A percentile compares a stretch with the other conserved stretches of the same genome.
phyloP scores from a whole-genome alignment of 2,329 filamentous ascomycete genomes.

The Huntiella moniliformis region DNA sequence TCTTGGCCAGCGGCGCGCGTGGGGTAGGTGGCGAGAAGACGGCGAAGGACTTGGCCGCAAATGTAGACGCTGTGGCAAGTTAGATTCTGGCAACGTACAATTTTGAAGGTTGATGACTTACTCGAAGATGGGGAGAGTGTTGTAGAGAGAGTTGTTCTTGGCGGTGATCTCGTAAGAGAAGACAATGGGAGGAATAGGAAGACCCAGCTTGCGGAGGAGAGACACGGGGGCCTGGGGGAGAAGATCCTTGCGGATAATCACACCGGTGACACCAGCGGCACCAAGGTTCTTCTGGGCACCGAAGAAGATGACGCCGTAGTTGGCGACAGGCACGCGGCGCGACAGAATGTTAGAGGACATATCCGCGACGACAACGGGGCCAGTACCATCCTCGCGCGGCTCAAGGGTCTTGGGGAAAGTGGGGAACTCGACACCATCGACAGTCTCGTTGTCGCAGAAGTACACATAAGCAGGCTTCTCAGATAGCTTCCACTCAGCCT shows the following conservation, averaged over 20 bases:
- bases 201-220: conserved; percentile 52
- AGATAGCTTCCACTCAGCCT: conserved; percentile 58
- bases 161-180: conserved; percentile 69
- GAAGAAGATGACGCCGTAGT: conserved; percentile 75
- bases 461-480: conserved; percentile 58
- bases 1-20: conserved; percentile 62
- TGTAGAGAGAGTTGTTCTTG: conserved; percentile 91
- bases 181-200: conserved; percentile 64
- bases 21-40: conserved; percentile 45
- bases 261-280: conserved; percentile 67
- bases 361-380: conserved; percentile 68
- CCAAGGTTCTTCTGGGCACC: conserved; percentile 93
- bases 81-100: not conserved
- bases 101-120: conserved; percentile 19
- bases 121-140: conserved; percentile 87
- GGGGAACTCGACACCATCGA: conserved; percentile 83
- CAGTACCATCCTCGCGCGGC: conserved; percentile 37
- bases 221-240: conserved; percentile 52
- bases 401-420: conserved; percentile 47
- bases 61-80: conserved; percentile 50
- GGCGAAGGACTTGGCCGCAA: conserved; percentile 71
- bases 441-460: conserved; percentile 86
- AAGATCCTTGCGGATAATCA: conserved; percentile 64
- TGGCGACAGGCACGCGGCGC: conserved; percentile 53
- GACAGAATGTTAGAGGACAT: conserved; percentile 92